These are phyloP conservation scores for Nakazawaea ishiwadae DNA, from an alignment of 805 yeast species.

Conservation along the genomic window DNA sequence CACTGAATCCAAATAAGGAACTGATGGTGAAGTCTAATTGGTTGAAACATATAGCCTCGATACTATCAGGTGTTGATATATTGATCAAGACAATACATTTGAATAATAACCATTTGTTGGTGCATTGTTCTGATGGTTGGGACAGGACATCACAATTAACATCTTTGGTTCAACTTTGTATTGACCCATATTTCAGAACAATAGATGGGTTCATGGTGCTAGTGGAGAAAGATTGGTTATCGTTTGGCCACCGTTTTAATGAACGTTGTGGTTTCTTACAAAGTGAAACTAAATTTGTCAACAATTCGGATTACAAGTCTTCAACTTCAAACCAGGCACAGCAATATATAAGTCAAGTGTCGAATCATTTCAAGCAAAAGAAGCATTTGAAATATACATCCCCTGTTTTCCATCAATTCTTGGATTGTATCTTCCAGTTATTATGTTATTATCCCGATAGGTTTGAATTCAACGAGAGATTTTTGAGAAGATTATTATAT, in stretches of 20 bases:
- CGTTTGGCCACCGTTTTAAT: conserved; percentile 88
- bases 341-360: conserved; percentile 41
- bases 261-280: conserved; percentile 78
- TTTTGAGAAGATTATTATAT: conserved; percentile 76
- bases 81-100: conserved; percentile 78
- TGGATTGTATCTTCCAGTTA: conserved; percentile 85
- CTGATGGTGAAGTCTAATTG: conserved; percentile 67
- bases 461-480: conserved; percentile 88
- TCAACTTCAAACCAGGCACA: conserved; percentile 33
- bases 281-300: conserved; percentile 44
- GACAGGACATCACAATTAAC: conserved; percentile 91
- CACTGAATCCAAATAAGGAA: conserved; percentile 40
- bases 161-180: conserved; percentile 76
- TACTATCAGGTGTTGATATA: conserved; percentile 72
- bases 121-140: conserved; percentile 99
- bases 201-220: conserved; percentile 80
- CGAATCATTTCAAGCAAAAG: conserved; percentile 45
- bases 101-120: conserved; percentile 74
- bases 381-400: conserved; percentile 60
- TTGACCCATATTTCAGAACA: conserved; percentile 89
- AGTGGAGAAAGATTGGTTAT: conserved; percentile 91
- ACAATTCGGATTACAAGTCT: conserved; percentile 28
- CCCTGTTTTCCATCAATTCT: conserved; percentile 91
- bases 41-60: conserved; percentile 65
- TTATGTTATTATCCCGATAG: conserved; percentile 60